Evolutionary conservation across 2,329 filamentous ascomycete species (phyloP), one percentile per base, ranked within the genome.

Genomic region (Rhynchosporium agropyri): DNA sequence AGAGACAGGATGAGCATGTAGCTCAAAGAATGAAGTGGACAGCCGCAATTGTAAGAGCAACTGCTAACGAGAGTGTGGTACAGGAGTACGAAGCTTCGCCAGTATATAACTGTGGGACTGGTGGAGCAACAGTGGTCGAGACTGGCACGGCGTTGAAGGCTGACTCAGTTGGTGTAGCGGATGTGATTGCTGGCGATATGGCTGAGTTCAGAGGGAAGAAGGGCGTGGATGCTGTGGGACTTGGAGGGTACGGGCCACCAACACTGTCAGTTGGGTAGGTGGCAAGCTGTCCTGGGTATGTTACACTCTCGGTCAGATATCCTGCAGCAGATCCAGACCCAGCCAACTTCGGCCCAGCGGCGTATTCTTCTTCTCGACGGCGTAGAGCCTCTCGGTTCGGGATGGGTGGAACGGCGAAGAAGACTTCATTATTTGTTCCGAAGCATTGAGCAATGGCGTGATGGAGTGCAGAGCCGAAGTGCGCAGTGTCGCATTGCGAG

Each of bases 401-500:
- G 49, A 72, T 63, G 4, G 68, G 68, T 45, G 69, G 69, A 10
- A 65, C 49, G 15, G 63, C 65, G 45, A 71, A 65, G 29, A 64
- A 42, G 28, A 66, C 48, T 29, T 72, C 68, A 29, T 64, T 62
- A 10, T 54, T 65, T 29, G 64, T 58, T 20, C 60, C 66, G 46
- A 69, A 67, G 61, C 75, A 77, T 64, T 69, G 68, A 43, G 68
- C 67, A 7, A 76, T 70, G 15, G 71, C 67, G 61, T 74, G 65
- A 63, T 76, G 74, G 28, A 77, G 68, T 12, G 75, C 75, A 26
- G 68, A 63, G 20, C 71, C 72, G 58, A 75, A 76, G 45, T 74
- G 69, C 50, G 67, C 64, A 15, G 73, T 75, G 50, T 72, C 70
- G 56, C 75, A 77, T 63, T 77, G 75, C 5, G 75, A 76, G 63